These are phyloP conservation scores for Fraxinus albicans DNA, from an alignment of 305 asterid species.

Conservation along the genomic window DNA sequence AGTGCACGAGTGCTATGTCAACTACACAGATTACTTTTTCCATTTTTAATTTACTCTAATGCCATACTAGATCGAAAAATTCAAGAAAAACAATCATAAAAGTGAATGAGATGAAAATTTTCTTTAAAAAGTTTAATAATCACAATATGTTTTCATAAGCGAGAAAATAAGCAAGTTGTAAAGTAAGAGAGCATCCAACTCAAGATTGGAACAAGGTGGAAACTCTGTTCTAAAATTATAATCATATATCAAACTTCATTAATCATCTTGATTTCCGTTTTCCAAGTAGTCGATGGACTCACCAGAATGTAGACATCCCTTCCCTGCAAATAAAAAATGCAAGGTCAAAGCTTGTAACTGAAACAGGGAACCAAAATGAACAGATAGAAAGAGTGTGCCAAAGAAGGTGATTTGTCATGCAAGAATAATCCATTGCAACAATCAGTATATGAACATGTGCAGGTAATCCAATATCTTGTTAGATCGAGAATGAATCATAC, in stretches of 20 bases:
- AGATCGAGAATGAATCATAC: neutral
- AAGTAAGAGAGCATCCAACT: neutral
- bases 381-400: neutral
- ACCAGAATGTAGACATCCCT: slow-evolving; percentile 95
- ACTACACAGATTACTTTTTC: neutral
- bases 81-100: neutral
- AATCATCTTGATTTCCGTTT: neutral
- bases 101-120: neutral
- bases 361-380: neutral
- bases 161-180: neutral
- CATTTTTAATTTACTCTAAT: neutral
- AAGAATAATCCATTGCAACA: neutral
- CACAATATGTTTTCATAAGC: neutral
- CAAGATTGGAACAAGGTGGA: neutral
- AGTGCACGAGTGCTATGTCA: neutral
- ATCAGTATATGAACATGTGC: neutral
- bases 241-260: neutral
- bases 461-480: slow-evolving; percentile 10
- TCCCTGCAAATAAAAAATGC: slow-evolving; percentile 58
- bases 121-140: neutral
- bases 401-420: neutral
- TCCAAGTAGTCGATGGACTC: slow-evolving; percentile 24
- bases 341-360: slow-evolving; percentile 2
- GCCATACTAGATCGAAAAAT: neutral
- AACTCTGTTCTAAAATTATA: neutral